Conservation (phyloP, 768 basidiomycete genomes). For the Russula sp. region DNA sequence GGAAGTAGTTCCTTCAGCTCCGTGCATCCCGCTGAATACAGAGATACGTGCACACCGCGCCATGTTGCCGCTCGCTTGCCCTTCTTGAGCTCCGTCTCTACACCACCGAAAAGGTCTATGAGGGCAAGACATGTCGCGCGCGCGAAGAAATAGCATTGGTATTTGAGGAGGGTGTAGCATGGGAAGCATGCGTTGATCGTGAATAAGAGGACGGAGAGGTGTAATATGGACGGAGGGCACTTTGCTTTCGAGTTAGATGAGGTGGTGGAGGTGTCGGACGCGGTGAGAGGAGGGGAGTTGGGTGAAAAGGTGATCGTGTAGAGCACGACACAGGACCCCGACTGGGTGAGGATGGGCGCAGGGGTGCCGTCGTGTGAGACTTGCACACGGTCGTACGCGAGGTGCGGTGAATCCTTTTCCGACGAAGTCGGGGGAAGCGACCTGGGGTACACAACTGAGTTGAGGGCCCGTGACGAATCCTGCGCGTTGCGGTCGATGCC, state of each 20-base stretch:
- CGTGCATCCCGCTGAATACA: constrained; percentile 24
- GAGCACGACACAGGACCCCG: too few species aligned
- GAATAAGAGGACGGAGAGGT: constrained; percentile 28
- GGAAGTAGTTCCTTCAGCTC: too few species aligned
- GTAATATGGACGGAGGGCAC: constrained; percentile 20
- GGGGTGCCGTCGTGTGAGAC: too few species aligned
- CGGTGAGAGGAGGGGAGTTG: background rate
- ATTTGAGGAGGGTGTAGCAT: constrained; percentile 17
- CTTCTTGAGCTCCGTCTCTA: constrained; percentile 19
- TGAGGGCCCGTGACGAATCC: too few species aligned
- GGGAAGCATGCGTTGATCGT: constrained; percentile 28
- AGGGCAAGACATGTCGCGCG: constrained; percentile 26
- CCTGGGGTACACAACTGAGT: too few species aligned
- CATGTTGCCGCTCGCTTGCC: constrained; percentile 25
- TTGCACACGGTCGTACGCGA: too few species aligned
- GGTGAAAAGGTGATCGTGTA: too few species aligned
- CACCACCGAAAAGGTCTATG: constrained; percentile 16
- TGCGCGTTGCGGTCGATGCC: too few species aligned
- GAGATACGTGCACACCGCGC: constrained; percentile 29
- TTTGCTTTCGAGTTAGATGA: background rate
- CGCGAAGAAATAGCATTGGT: constrained; percentile 31
- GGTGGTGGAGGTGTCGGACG: background rate
- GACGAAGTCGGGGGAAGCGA: too few species aligned
- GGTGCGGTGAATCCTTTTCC: too few species aligned
- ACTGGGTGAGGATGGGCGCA: too few species aligned